Conservation (phyloP, 257 asterid genomes). For the Gardenia jasminoides region DNA sequence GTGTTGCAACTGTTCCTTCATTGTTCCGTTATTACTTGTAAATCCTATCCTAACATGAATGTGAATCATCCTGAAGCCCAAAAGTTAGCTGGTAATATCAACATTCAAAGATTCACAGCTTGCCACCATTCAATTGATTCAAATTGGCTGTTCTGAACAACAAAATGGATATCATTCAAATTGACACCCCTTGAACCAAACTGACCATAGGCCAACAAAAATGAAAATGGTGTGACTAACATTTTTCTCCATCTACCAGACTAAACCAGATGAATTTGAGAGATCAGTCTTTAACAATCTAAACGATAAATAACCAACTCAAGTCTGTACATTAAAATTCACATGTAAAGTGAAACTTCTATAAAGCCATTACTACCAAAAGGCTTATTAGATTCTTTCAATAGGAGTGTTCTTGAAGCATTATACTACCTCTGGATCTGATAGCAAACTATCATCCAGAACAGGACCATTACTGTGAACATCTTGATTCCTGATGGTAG, state of each 20-base stretch:
- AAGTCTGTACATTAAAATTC: not conserved
- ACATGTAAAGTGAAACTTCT: not conserved
- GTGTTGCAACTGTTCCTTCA: not conserved
- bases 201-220: not conserved
- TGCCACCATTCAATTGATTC: not conserved
- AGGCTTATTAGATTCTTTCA: not conserved
- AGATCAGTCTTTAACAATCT: not conserved
- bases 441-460: slow-evolving; percentile 76
- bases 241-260: not conserved
- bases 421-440: slow-evolving; percentile 66
- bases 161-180: not conserved
- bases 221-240: not conserved
- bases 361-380: not conserved
- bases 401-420: slow-evolving; percentile 2
- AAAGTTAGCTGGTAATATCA: not conserved
- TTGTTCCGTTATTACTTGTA: not conserved
- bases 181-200: not conserved
- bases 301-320: not conserved
- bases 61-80: not conserved
- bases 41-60: not conserved
- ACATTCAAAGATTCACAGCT: not conserved
- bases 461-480: slow-evolving; percentile 96
- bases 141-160: not conserved
- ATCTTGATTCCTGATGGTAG: slow-evolving; percentile 77
- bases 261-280: not conserved